Conservation (phyloP, 352 stramenopile species). For the Globisporangium nunn region DNA sequence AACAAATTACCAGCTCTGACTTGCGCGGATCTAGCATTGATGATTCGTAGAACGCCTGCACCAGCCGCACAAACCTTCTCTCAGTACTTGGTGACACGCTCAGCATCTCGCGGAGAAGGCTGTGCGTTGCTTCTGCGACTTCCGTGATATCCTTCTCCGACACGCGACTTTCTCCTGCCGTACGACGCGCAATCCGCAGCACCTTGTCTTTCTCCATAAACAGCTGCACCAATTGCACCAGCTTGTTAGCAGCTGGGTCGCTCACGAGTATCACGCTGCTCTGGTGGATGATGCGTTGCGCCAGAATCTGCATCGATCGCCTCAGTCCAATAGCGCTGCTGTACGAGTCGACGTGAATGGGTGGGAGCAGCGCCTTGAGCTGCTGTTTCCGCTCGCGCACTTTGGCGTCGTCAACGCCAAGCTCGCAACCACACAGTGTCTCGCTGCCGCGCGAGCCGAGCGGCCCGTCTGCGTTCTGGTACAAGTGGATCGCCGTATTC, state of each 20-base stretch:
- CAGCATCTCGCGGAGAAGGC: constrained; percentile 31
- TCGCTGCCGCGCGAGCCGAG: constrained; percentile 26
- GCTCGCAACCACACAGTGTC: constrained; percentile 42
- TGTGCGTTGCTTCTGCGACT: constrained; percentile 23
- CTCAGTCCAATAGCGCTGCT: constrained; percentile 25
- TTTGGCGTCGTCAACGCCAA: constrained; percentile 18
- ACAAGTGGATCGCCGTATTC: constrained; percentile 55
- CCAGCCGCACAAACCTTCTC: constrained; percentile 28
- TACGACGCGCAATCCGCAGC: constrained; percentile 11
- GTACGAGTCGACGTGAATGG: constrained; percentile 37
- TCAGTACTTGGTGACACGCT: constrained; percentile 17
- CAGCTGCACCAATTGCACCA: constrained; percentile 31
- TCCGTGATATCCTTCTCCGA: constrained; percentile 18
- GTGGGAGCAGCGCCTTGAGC: constrained; percentile 40
- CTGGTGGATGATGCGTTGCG: constrained; percentile 23
- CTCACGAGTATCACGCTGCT: constrained; percentile 26
- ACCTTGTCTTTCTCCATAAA: constrained; percentile 31
- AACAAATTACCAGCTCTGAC: constrained; percentile 14
- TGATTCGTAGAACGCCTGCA: constrained; percentile 25
- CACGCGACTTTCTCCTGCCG: constrained; percentile 8
- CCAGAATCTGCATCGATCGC: constrained; percentile 24
- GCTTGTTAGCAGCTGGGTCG: constrained; percentile 20
- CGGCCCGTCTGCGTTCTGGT: constrained; percentile 47
- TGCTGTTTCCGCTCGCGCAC: constrained; percentile 31
- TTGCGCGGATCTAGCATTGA: constrained; percentile 12